phyloP scores from a whole-genome alignment of 768 basidiomycete species.

The Chalciporus piperatus region DNA sequence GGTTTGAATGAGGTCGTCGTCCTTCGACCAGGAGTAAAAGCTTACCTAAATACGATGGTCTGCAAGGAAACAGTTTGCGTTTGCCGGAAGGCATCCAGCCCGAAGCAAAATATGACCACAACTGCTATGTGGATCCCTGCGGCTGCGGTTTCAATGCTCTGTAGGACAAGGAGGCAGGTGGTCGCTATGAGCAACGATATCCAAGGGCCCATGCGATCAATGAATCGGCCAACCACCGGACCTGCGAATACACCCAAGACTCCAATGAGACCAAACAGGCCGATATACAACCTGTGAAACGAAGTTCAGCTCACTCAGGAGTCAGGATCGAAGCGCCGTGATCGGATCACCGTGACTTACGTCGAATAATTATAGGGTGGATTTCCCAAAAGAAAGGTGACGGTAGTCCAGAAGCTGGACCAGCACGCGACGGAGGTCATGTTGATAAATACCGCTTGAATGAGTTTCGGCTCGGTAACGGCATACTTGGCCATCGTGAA shows the following conservation, averaged over 20 bases:
- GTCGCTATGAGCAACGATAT: constrained; percentile 35
- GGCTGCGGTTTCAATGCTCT: constrained; percentile 34
- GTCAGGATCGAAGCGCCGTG: background rate
- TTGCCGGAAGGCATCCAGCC: constrained; percentile 38
- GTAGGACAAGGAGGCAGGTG: constrained; percentile 24
- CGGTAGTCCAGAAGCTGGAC: constrained; percentile 35
- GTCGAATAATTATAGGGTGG: constrained; percentile 36
- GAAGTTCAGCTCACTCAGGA: background rate
- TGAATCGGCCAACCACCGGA: constrained; percentile 19
- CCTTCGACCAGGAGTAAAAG: background rate
- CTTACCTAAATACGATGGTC: constrained; percentile 21
- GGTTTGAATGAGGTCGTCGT: background rate
- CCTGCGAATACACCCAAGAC: constrained; percentile 32
- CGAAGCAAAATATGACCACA: constrained; percentile 37
- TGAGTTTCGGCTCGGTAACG: constrained; percentile 40
- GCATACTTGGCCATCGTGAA: constrained; percentile 39
- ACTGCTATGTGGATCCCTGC: constrained; percentile 38
- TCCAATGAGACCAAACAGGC: constrained; percentile 49
- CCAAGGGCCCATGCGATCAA: constrained; percentile 39
- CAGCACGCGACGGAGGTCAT: constrained; percentile 27
- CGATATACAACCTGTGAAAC: constrained; percentile 31
- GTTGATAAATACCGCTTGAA: constrained; percentile 30
- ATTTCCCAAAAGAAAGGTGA: constrained; percentile 43
- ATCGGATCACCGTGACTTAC: constrained; percentile 11
- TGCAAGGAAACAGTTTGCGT: constrained; percentile 36